Conservation (phyloP, 495 filamentous ascomycete genomes). For the Hypoxylon lienhwacheense region DNA sequence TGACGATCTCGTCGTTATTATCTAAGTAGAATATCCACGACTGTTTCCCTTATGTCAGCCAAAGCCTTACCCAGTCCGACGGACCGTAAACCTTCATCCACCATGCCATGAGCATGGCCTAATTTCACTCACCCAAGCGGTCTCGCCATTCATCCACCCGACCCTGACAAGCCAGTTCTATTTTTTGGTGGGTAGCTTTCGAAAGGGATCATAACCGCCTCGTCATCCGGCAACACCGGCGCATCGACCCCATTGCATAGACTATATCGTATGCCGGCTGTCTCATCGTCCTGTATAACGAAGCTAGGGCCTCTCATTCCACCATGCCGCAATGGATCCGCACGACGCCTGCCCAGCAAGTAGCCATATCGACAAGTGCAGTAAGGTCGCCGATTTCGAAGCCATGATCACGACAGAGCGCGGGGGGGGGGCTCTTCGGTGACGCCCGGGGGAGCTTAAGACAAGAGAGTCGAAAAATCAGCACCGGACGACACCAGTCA, state of each 20-base stretch:
- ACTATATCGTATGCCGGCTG: constrained; percentile 35
- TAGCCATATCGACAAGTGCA: constrained; percentile 30
- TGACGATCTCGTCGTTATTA: constrained; percentile 38
- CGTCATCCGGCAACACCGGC: constrained; percentile 35
- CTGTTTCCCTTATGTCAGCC: constrained; percentile 33
- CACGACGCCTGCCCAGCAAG: constrained; percentile 31
- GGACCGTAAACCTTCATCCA: constrained; percentile 18
- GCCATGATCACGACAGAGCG: constrained; percentile 15
- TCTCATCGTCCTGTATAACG: constrained; percentile 36
- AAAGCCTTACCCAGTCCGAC: constrained; percentile 6
- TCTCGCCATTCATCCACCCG: constrained; percentile 33
- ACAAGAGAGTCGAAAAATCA: constrained; percentile 6
- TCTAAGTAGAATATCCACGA: constrained; percentile 39
- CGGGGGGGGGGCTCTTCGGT: constrained; percentile 2
- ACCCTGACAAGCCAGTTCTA: constrained; percentile 32
- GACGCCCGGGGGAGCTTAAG: neutral
- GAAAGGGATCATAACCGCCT: constrained; percentile 19
- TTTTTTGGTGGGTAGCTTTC: constrained; percentile 29
- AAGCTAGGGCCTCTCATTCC: constrained; percentile 33
- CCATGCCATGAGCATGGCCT: constrained; percentile 4
- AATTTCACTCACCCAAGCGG: constrained; percentile 25
- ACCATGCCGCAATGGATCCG: constrained; percentile 38
- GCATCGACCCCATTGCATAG: constrained; percentile 36
- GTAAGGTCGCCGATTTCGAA: constrained; percentile 10
- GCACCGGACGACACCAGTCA: constrained; percentile 10